Evolutionary conservation across 2,329 filamentous ascomycete genomes (phyloP), one percentile per base, ranked within the genome.

Genomic region (Exophiala spinifera): DNA sequence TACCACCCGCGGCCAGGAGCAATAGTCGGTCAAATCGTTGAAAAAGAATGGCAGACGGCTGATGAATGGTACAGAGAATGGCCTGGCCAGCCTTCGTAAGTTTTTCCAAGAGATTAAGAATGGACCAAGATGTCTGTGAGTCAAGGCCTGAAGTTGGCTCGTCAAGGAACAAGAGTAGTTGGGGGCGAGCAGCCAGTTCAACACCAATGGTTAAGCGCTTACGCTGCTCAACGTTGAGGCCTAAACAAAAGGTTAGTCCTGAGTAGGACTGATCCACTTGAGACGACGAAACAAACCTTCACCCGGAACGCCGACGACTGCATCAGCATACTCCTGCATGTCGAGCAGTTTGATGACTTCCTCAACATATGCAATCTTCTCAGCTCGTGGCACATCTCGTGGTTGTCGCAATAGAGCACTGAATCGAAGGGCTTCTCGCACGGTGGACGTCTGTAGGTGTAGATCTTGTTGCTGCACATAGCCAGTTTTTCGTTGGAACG

Each of bases 131-230:
- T 1, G 91, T 95, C 70, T 96, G 90, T 66, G 85, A 89, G 71
- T 96, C 91, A 19, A 96, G 83, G 76, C 91, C 91, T 23, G 91
- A 96, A 2, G 91, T 96, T n/a, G 91, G 91, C 71, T 96, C 91
- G 65, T 96, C 91, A 42, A 96, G 83, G 75, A 96, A 96, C 33
- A 88, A 76, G 44, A 96, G 82, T 58, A 96, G 79, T 34, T 89
- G 85, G 6, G 92, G 92, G 75, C 94, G 95, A 5, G 91, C 91
- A 43, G 90, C 91, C 19, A 97, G 81, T 69, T 96, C 92, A 14
- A 96, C n/a, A 71, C 90, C 92, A 60, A 96, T 96, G 0, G 91
- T 96, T 7, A 96, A 79, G 65, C 89, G 87, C 68, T 85, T 85
- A 20, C 83, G 77, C 67, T 86, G 82, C 66, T 85, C 83, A 15